Percentiles rank a stretch among this genome's conserved stretches.
phyloP scores from a whole-genome alignment of 208 protist species.

The Lotmaria passim region DNA sequence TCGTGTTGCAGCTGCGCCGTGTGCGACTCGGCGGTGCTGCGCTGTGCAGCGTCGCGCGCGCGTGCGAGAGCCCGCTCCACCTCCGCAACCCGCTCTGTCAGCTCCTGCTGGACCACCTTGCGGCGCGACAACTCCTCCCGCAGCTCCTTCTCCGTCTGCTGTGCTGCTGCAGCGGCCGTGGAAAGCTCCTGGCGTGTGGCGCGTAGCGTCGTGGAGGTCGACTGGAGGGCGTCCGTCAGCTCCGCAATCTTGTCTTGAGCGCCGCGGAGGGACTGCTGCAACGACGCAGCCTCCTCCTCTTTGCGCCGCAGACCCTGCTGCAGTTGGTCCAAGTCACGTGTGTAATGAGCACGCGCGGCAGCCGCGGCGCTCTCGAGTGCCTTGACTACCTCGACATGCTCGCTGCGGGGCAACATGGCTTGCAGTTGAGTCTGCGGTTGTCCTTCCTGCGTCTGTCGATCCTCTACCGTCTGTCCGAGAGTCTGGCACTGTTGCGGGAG shows the following conservation, averaged over 20 bases:
- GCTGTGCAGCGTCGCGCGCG: slow-evolving; percentile 18
- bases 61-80: slow-evolving; percentile 28
- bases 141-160: slow-evolving; percentile 30
- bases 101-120: slow-evolving; percentile 11
- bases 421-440: slow-evolving; percentile 27
- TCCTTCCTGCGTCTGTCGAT: slow-evolving; percentile 14
- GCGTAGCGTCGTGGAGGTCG: slow-evolving; percentile 23
- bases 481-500: slow-evolving; percentile 11
- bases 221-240: slow-evolving; percentile 29
- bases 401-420: slow-evolving; percentile 27
- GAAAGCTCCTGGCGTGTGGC: slow-evolving; percentile 22
- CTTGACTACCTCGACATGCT: slow-evolving; percentile 23
- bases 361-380: slow-evolving; percentile 20
- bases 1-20: slow-evolving; percentile 16
- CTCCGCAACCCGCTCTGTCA: slow-evolving; percentile 26
- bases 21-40: slow-evolving; percentile 28
- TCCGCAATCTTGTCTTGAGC: slow-evolving; percentile 24
- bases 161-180: slow-evolving; percentile 4
- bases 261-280: slow-evolving; percentile 17
- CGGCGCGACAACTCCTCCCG: slow-evolving; percentile 27
- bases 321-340: slow-evolving; percentile 20
- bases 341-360: slow-evolving; percentile 13
- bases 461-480: slow-evolving; percentile 4
- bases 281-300: slow-evolving; percentile 29
- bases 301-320: slow-evolving; percentile 9